Conservation (phyloP, 495 filamentous ascomycete species). For the Friedmanniomyces endolithicus region DNA sequence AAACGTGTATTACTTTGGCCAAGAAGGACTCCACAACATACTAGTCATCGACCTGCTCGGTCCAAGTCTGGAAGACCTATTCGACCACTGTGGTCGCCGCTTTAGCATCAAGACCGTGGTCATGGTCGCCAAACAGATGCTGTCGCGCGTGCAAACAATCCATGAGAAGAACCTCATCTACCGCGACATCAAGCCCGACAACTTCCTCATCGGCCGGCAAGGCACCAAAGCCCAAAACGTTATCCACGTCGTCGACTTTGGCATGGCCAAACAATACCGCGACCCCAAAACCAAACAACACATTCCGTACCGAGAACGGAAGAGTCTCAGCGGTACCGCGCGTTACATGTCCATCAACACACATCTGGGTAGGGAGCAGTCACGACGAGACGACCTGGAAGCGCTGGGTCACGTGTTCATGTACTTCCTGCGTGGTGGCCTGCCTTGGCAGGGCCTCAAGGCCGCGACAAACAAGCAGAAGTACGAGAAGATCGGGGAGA, state of each 20-base stretch:
- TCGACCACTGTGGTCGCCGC: conserved; percentile 91
- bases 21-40: conserved; percentile 98
- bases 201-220: conserved; percentile 96
- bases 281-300: conserved; percentile 99
- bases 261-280: conserved; percentile 99
- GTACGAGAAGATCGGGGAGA: conserved; percentile 99
- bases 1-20: conserved; percentile 99
- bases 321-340: conserved; percentile 92
- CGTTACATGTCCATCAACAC: conserved; percentile 99
- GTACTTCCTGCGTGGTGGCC: conserved; percentile 93
- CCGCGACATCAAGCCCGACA: conserved; percentile 98
- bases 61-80: conserved; percentile 91
- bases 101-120: conserved; percentile 97
- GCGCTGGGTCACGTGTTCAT: conserved; percentile 97
- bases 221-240: conserved; percentile 88
- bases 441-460: conserved; percentile 97
- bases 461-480: conserved; percentile 99
- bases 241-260: conserved; percentile 98
- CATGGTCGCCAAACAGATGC: conserved; percentile 99
- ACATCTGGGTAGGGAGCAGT: conserved; percentile 92
- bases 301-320: conserved; percentile 95
- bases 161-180: conserved; percentile 99
- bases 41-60: conserved; percentile 96
- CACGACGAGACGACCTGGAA: conserved; percentile 89
- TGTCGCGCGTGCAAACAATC: conserved; percentile 96